Base-by-base conservation (phyloP, 208 protist species). In the Borovskyia barvae region DNA sequence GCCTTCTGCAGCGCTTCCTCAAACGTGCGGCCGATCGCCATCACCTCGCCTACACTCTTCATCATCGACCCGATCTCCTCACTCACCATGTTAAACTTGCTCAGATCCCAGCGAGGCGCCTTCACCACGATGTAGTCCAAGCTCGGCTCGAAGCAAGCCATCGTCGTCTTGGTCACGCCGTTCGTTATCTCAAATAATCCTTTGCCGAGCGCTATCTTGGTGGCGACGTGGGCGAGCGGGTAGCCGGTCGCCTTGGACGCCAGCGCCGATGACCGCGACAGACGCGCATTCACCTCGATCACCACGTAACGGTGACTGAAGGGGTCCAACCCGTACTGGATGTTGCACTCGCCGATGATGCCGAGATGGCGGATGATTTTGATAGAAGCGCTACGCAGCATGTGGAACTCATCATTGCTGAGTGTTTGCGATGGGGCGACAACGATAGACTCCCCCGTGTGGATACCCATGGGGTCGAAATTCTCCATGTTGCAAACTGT, bases 401-500 rank as follows among this genome's bases (percentile, higher is more conserved):
- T 98, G 87, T 98, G 93, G 81, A 98, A 99, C 72, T 99, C 98
- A 26, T 94, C 71, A 68, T 99, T 98, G 52, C 85, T 96, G 22
- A 99, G 80, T 17, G 97, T 98, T 82, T 98, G 95, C 20, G 97
- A 99, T 22, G 98, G 98, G 2, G 98, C 98, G 24, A 99, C 97
- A 28, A 99, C 98, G 74, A 99, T 99, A 26, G 96, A 99, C 53
- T 99, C 98, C 49, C 97, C 97, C 30, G 98, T 99, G 83, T 99
- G 98, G 67, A 99, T 95, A 33, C 98, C 97, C 62, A 98, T 87
- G 22, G 94, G 95, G 67, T 98, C 94, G 70, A 99, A 99, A 83
- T 99, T 99, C 81, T 99, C 98, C 98, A 99, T 99, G 81, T 99
- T 99, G 85, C 98, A 99, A 50, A 99, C 98, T 25, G 98, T 99